Base-by-base conservation (phyloP, 2,329 filamentous ascomycete genomes). In the Fusarium foetens region DNA sequence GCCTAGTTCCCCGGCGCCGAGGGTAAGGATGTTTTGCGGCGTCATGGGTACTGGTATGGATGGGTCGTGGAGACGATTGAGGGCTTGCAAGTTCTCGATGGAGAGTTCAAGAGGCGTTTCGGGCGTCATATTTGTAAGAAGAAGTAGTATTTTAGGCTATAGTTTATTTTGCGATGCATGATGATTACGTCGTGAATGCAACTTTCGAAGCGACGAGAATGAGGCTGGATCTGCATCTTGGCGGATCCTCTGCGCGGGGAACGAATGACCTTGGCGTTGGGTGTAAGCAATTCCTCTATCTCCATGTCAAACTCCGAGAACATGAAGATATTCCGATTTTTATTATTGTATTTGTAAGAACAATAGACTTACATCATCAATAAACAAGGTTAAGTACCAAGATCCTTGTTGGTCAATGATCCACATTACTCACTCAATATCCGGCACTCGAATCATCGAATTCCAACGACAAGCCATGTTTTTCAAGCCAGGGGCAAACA, bases 1-100 rank as follows among this genome's bases (percentile, higher is more conserved):
- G 53, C 90, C 91, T 19, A 93, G 86, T 81, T 93, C 90, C 64
- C 90, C 91, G n/a, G 88, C 88, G 58, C 91, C 90, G 64, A 93
- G 81, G 55, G 93, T 83, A 54, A 92, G 88, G 63, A 92, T 64
- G 58, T 65, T 80, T 17, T 76, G 64, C 16, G 38, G 31, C 23
- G 71, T 59, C 79, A 79, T 80, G 39, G 42, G 65, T 12, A 52
- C 38, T 27, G 48, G 21, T 23, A 61, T 59, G 14, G 61, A 63
- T 21, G 74, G 68, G 35, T 70, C 53, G 66, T 77, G 70, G 45
- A 77, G 72, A 58, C 72, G 66, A 48, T 77, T 69, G 25, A 77
- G 68, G 31, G 75, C 75, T 65, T 68, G 60, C 5, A 77, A 62
- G 58, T 77, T 77, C 39, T 66, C 73, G 19, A 76, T 33, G n/a